phyloP scores from a whole-genome alignment of 2,329 filamentous ascomycete species.

The Cyclaneusma minus region DNA sequence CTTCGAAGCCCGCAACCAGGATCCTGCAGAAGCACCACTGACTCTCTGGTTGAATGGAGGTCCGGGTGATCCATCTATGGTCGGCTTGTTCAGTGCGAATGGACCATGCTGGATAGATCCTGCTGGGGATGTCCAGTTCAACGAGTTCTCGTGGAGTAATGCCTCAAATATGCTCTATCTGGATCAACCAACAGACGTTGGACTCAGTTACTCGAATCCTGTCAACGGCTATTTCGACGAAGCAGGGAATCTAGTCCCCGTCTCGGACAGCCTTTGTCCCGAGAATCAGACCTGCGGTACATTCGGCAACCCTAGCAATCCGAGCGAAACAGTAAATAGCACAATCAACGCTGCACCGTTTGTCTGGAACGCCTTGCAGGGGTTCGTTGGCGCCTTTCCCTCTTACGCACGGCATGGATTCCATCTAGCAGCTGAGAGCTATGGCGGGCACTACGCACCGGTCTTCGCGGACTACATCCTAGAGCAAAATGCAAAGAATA shows the following conservation, averaged over 20 bases:
- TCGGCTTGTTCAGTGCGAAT: constrained; percentile 35
- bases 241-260: constrained; percentile 27
- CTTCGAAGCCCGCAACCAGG: constrained; percentile 29
- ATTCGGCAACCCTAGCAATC: constrained; percentile 34
- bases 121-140: constrained; percentile 12
- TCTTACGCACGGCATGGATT: constrained; percentile 31
- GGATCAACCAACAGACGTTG: constrained; percentile 49
- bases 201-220: constrained; percentile 24
- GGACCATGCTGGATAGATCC: constrained; percentile 24
- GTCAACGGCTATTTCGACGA: constrained; percentile 13
- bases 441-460: constrained; percentile 42
- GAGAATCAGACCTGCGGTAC: constrained; percentile 32
- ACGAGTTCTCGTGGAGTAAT: constrained; percentile 22
- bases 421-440: constrained; percentile 39
- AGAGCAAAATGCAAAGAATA: constrained; percentile 41
- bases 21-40: constrained; percentile 28
- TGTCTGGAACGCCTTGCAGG: constrained; percentile 45
- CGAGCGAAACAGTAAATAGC: constrained; percentile 32
- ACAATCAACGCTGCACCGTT: constrained; percentile 37
- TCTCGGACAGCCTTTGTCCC: constrained; percentile 32
- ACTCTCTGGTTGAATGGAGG: constrained; percentile 38
- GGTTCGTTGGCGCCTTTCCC: constrained; percentile 46
- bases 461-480: constrained; percentile 42
- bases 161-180: constrained; percentile 34
- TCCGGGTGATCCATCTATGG: constrained; percentile 34